These are phyloP conservation scores for Aspergillus calidoustus DNA, from an alignment of 2,329 filamentous ascomycete genomes.

Conservation along the genomic window DNA sequence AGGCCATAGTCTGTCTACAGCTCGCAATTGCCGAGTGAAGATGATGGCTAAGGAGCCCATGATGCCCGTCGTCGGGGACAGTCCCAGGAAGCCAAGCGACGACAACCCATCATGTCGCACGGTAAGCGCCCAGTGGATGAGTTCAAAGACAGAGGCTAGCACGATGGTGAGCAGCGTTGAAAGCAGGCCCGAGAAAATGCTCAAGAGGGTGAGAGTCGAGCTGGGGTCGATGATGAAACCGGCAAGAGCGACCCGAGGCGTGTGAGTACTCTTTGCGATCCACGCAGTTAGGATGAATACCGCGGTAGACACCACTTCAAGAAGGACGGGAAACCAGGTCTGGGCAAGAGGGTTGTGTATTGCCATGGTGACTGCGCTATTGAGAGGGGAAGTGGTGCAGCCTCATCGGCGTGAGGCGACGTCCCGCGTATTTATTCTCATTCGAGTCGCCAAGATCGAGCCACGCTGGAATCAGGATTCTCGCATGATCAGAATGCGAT, in stretches of 20 bases:
- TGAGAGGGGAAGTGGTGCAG: not conserved
- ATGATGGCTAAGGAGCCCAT: not conserved
- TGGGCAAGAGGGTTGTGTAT: not conserved
- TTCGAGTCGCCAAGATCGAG: not conserved
- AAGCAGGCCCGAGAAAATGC: not conserved
- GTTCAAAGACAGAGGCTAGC: not conserved
- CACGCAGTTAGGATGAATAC: not conserved
- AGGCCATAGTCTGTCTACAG: not conserved
- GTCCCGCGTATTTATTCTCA: not conserved
- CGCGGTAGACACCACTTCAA: not conserved
- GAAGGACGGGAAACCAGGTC: not conserved
- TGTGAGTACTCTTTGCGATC: not conserved
- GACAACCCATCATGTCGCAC: not conserved
- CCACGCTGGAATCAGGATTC: not conserved
- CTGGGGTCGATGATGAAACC: not conserved
- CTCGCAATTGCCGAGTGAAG: not conserved
- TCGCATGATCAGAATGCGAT: not conserved
- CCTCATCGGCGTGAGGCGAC: not conserved
- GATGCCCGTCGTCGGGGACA: slow-evolving; percentile 1
- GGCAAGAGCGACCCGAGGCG: not conserved
- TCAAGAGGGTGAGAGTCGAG: not conserved
- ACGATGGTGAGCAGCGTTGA: not conserved
- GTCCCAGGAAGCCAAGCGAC: not conserved
- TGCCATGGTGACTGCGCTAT: not conserved
- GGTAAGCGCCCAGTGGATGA: not conserved